Percentiles rank a stretch among this genome's conserved stretches.
Evolutionary conservation across 345 rosid species (phyloP).

Genomic region (Crucihimalaya himalaica): DNA sequence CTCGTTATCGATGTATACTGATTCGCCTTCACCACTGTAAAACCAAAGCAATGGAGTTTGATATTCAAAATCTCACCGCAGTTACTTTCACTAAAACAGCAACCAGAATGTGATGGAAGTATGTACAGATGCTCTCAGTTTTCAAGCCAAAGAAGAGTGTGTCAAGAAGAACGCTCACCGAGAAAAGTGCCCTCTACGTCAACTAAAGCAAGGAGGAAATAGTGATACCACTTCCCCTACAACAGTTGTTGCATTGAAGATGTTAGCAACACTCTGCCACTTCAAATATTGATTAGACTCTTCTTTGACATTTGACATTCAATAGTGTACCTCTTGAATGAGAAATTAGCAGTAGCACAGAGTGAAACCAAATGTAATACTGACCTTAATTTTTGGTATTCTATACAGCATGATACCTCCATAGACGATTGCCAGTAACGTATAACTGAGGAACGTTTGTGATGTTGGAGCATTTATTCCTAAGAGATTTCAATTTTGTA

Average conservation of each 20-base stretch:
- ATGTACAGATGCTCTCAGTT: too few species aligned
- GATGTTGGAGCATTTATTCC: slow-evolving; percentile 67
- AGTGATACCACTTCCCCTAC: slow-evolving; percentile 91
- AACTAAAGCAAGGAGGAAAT: slow-evolving; percentile 66
- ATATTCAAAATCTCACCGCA: too few species aligned
- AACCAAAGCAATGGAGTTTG: slow-evolving; percentile 17
- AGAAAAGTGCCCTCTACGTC: slow-evolving; percentile 93
- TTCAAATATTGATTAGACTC: too few species aligned
- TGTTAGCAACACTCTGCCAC: background rate
- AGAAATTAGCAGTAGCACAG: background rate
- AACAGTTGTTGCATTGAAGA: slow-evolving; percentile 34
- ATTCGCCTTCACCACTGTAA: slow-evolving; percentile 87
- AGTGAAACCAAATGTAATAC: slow-evolving; percentile 14
- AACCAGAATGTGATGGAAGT: too few species aligned
- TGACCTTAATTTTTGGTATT: slow-evolving; percentile 53
- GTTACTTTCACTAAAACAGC: too few species aligned
- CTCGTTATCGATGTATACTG: slow-evolving; percentile 90
- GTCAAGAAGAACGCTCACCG: too few species aligned
- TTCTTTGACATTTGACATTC: too few species aligned
- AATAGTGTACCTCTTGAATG: too few species aligned
- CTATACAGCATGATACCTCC: slow-evolving; percentile 55
- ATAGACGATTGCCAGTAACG: slow-evolving; percentile 50
- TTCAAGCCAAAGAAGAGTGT: too few species aligned
- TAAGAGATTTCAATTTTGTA: slow-evolving; percentile 11
- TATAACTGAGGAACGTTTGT: slow-evolving; percentile 56